Evolutionary conservation across 306 rosid species (phyloP), one percentile per base, ranked within the genome.

Genomic region (Trichosanthes cucumerina): DNA sequence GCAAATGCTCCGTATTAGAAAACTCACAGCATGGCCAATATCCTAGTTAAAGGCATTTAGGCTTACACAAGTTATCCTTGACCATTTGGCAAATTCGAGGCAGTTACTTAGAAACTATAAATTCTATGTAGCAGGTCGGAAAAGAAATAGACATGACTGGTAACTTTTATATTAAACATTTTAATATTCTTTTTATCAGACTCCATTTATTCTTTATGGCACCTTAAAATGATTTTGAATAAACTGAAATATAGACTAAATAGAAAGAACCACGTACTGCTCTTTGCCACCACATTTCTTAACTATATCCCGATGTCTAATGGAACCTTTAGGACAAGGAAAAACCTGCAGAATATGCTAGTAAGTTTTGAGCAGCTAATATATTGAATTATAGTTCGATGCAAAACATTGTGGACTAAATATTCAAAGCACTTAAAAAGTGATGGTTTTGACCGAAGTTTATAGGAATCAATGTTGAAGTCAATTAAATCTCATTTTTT

Each of bases 311-410:
- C 97, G 88, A 79, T 93, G 93, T 80, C 93, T 88, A 78, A 85
- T 57, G 36, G 98, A 93, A 78, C 97, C 98, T 82, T 91, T 93
- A 44, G 98, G 98, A 87, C 98, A 93, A 82, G 98, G 98, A 86
- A 86, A 93, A 78, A 93, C 96, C 98, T 89, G 86, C 78, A 78
- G 44, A 86, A 71, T 44, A 71, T 3, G 54, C 34, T 9, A 24
- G 75, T 12, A 41, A 68, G 75, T 68, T 68, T 65, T 36, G 46
- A 68, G 31, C 81, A 75, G 50, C 77, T 83, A 63, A 80, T 34
- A 79, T 49, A 68, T 80, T 83, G 43, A 81, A 33, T 33, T 84
- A 82, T 80, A 73, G 47, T 28, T 49, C 38, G 75, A 5, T 39
- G 75, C 18, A 68, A 68, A 23, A 33, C 28, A 41, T 68, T 33